Conservation (phyloP, 177 flowering plant species). For the Telopea speciosissima region DNA sequence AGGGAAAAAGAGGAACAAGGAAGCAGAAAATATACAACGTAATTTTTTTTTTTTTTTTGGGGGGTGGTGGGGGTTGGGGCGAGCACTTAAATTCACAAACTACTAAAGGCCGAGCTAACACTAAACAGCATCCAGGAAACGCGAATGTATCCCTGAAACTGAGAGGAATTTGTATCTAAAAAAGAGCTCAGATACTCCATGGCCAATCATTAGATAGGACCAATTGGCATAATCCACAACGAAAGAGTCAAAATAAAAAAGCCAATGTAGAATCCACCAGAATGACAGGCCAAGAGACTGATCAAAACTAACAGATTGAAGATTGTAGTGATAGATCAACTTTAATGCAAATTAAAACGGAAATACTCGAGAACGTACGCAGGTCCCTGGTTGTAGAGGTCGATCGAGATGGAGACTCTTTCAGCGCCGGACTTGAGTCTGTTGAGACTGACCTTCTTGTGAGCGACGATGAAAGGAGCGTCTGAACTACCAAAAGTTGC, state of each 20-base stretch:
- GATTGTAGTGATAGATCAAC: not conserved
- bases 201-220: no score
- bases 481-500: conserved; percentile 36
- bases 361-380: conserved; percentile 33
- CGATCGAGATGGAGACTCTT: conserved; percentile 67
- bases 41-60: no score
- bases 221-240: not conserved
- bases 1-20: no score
- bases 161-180: no score
- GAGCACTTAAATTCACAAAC: no score
- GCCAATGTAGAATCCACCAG: not conserved
- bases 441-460: conserved; percentile 64
- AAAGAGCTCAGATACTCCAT: no score
- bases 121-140: no score
- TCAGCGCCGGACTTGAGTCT: conserved; percentile 70
- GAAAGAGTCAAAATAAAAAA: not conserved
- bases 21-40: no score
- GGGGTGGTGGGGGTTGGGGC: no score
- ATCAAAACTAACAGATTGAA: not conserved
- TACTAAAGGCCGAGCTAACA: no score
- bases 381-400: conserved; percentile 77
- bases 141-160: no score
- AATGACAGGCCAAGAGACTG: not conserved
- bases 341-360: not conserved
- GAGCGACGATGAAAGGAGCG: conserved; percentile 70